Evolutionary conservation across 2,329 filamentous ascomycete species (phyloP), one percentile per base, ranked within the genome.

Genomic region (Bipolaris gigantea): DNA sequence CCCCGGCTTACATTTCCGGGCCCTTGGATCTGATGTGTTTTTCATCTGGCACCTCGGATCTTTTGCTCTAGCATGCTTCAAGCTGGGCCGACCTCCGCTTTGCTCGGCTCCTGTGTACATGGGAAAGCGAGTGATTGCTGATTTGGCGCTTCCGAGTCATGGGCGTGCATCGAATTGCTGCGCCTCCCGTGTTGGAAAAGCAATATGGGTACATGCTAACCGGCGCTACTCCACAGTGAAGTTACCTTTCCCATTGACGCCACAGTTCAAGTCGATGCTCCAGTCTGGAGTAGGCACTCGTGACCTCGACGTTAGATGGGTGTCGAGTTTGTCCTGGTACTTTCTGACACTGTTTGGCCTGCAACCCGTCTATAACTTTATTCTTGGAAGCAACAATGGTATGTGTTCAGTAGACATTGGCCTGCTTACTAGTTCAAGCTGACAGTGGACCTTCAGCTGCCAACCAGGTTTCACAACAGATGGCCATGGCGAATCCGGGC

Each of bases 191-290:
- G 23, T 21, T 39, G 19, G 34, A 38, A 51, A 48, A 46, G 33
- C 49, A 34, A 51, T 34, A 18, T 16, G 42, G 16, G 18, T 19
- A 9, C 36, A 41, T 38, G 52, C 52, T 60, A 52, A 66, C 62
- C 63, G 56, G 64, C 55, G 42, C 35, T 56, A 18, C 40, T 53
- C 35, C 21, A 57, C 64, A 86, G 92, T 99, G 85, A 97, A 97
- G 86, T 78, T 99, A 23, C 94, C 94, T 0, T 99, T 99, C 75
- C 94, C 95, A 3, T 83, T 99, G 62, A 99, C 94, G 30, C 92
- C 97, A 75, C 95, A 96, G 75, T 99, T 99, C 84, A 99, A 99
- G 83, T 94, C 91, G 64, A 99, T 99, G 94, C 83, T 99, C 48
- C 94, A 99, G 79, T 93, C 93, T 38, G 94, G 94, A 67, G 93